phyloP scores from a whole-genome alignment of 2,329 filamentous ascomycete genomes.

The Proliferodiscus dingleyae region DNA sequence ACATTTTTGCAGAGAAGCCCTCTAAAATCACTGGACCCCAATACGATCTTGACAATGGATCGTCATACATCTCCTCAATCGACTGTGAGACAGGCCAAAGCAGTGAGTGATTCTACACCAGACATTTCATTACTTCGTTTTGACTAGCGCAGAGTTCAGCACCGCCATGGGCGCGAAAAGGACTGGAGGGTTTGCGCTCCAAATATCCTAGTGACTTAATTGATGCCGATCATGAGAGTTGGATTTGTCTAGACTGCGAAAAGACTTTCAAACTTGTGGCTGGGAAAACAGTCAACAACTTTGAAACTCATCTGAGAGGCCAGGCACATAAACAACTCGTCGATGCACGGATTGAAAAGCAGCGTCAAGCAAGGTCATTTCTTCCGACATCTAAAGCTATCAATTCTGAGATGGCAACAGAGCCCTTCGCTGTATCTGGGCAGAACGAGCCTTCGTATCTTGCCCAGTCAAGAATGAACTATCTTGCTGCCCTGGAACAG shows the following conservation, averaged over 20 bases:
- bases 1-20: neutral
- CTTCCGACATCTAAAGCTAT: neutral
- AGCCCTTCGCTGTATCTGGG: too few species aligned
- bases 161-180: neutral
- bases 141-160: constrained; percentile 1
- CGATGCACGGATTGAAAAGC: neutral
- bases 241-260: constrained; percentile 3
- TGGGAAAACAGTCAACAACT: neutral
- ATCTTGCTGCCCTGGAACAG: neutral
- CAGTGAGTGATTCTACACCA: neutral
- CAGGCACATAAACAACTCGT: neutral
- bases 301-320: constrained; percentile 1
- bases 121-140: neutral
- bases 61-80: neutral
- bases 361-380: neutral
- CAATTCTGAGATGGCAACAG: neutral
- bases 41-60: neutral
- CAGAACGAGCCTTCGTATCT: too few species aligned
- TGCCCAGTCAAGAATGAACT: neutral
- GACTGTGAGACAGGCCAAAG: neutral
- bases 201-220: constrained; percentile 3
- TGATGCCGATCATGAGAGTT: neutral
- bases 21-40: neutral
- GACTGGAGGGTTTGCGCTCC: neutral
- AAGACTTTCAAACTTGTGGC: neutral